A percentile compares a stretch with the other conserved stretches of the same genome.
Conservation (phyloP, 352 stramenopile genomes). For the Globisporangium abappressorium region DNA sequence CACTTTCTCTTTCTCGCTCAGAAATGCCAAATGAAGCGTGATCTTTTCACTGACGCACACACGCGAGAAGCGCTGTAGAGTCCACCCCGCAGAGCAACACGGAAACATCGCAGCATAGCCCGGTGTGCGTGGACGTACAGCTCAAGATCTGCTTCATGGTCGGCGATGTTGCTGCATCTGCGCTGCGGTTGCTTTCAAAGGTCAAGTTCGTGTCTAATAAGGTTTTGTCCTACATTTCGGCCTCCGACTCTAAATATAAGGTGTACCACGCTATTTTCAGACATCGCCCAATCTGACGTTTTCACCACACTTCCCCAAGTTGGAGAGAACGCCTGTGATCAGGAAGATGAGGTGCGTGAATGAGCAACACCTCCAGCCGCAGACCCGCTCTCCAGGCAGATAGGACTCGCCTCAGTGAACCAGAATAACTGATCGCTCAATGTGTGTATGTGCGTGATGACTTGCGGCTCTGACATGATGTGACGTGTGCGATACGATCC, state of each 20-base stretch:
- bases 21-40: background rate
- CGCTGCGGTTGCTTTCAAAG: no score
- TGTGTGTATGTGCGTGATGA: constrained; percentile 8
- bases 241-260: background rate
- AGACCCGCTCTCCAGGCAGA: background rate
- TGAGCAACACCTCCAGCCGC: background rate
- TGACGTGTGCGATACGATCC: constrained; percentile 17
- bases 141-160: background rate
- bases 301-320: constrained; percentile 11
- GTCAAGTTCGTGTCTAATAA: background rate
- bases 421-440: background rate
- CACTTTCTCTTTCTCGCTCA: background rate
- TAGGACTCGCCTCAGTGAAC: background rate
- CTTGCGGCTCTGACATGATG: background rate
- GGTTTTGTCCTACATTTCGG: background rate
- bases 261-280: constrained; percentile 1
- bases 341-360: constrained; percentile 16
- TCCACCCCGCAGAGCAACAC: background rate
- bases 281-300: constrained; percentile 3
- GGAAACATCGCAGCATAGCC: background rate
- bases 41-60: background rate
- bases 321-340: constrained; percentile 4
- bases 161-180: background rate
- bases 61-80: background rate
- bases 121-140: background rate